Evolutionary conservation across 768 basidiomycete genomes (phyloP), one percentile per base, ranked within the genome.

Genomic region (Cyathus striatus): DNA sequence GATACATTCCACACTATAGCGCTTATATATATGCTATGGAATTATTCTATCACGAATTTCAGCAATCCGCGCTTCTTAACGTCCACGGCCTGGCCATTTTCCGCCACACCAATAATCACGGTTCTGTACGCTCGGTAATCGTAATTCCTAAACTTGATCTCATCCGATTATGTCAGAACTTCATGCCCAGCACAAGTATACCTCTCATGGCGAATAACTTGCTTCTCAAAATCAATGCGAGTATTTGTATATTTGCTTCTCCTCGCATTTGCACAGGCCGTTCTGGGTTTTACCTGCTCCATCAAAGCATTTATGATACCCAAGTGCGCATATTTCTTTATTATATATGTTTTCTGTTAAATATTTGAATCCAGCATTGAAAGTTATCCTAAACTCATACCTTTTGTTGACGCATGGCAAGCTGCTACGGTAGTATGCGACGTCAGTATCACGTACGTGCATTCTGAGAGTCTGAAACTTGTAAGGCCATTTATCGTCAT

Each of bases 121-220:
- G 47, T 54, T 5, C 23, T 58, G 62, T 60, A 40, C 3, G 59
- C 50, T 23, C 36, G 38, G 17, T n/a, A 14, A 5, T 22, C 40
- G n/a, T 3, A 22, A 20, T 42, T 21, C 25, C 10, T 27, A 24
- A n/a, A 3, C 35, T 37, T 2, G 21, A 13, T 14, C 6, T 26
- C n/a, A 39, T 23, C 36, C 22, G 47, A 24, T 16, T n/a, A n/a
- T 13, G 17, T 5, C 34, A 62, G 60, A 22, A 58, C 61, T 3
- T 63, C 60, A 2, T 55, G 59, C 26, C 61, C 61, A 6, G 60
- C 61, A 26, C 60, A 63, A 48, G 42, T 59, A 14, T 63, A 56
- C 41, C 53, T 63, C 16, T 54, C 60, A 3, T 61, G 58, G 58
- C 53, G 61, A 14, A 61, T 63, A 27, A 49, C 44, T 25, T 43